Conservation (phyloP, 139 green algal species). For the Chlamydomonas eustigma region DNA sequence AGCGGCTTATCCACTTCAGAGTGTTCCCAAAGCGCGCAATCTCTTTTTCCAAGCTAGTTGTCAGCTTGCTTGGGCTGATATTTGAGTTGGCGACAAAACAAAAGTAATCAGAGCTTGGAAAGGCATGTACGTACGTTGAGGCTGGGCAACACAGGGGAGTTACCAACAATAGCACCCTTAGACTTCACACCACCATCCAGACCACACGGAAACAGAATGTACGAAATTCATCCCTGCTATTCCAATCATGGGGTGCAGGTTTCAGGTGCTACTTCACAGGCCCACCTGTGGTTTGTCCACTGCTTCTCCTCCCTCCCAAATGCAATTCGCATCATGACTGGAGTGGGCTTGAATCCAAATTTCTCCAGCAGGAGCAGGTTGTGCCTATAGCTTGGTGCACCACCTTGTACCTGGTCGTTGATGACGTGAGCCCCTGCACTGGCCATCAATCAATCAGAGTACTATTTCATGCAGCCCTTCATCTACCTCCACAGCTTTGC, state of each 20-base stretch:
- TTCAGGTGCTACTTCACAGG: too few relatives aligned
- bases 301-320: constrained; percentile 57
- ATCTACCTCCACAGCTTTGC: background rate
- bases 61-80: constrained; percentile 36
- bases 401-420: constrained; percentile 70
- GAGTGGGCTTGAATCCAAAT: constrained; percentile 55
- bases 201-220: background rate
- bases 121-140: too few relatives aligned
- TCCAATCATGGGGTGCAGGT: too few relatives aligned
- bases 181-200: background rate
- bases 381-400: constrained; percentile 59
- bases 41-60: constrained; percentile 38
- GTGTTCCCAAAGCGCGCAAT: constrained; percentile 54
- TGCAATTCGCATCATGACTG: constrained; percentile 51
- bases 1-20: constrained; percentile 47
- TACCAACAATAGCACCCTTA: background rate
- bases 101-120: too few relatives aligned
- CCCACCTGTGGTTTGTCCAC: constrained; percentile 64
- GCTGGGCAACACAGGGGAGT: too few relatives aligned
- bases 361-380: constrained; percentile 49
- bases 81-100: too few relatives aligned
- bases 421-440: constrained; percentile 36
- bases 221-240: too few relatives aligned
- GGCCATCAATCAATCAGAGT: background rate
- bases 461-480: too few relatives aligned